Percentiles rank a stretch among this genome's conserved stretches.
phyloP scores from a whole-genome alignment of 306 rosid genomes.

The Argentina anserina region DNA sequence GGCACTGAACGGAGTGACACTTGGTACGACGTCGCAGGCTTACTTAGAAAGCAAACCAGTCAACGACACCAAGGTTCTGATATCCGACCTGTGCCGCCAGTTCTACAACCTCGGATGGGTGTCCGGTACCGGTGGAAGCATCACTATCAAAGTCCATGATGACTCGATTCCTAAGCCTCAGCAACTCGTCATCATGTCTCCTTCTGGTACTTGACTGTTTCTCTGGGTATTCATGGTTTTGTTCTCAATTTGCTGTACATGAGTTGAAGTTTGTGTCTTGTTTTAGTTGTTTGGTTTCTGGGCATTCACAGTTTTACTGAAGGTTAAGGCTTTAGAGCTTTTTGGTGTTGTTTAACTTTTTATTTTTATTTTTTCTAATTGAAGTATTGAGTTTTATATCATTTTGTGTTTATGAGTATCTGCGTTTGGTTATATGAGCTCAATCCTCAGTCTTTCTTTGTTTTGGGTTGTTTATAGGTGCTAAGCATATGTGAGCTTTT shows the following conservation, averaged over 20 bases:
- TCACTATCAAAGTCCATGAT: constrained; percentile 79
- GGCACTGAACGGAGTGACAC: constrained; percentile 44
- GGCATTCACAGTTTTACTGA: constrained; percentile 9
- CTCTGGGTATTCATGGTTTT: constrained; percentile 14
- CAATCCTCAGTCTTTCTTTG: not conserved
- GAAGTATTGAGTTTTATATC: not conserved
- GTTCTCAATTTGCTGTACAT: not conserved
- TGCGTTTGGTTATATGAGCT: constrained; percentile 2
- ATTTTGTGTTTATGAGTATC: not conserved
- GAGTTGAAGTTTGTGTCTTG: not conserved
- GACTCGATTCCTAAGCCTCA: constrained; percentile 65
- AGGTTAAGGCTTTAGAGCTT: constrained; percentile 7
- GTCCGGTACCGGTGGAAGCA: constrained; percentile 92
- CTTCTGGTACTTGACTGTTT: constrained; percentile 59
- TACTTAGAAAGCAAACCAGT: constrained; percentile 63
- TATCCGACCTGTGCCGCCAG: constrained; percentile 88
- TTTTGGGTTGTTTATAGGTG: not conserved
- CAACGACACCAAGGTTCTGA: constrained; percentile 62
- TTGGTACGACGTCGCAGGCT: constrained; percentile 51
- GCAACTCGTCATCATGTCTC: constrained; percentile 77
- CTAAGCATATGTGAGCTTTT: not conserved
- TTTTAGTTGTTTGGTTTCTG: constrained; percentile 12
- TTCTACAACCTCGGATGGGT: constrained; percentile 94
- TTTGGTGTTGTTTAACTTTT: not conserved
- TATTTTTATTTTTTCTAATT: not conserved